Conservation (phyloP, 805 yeast genomes). For the Hanseniaspora vineae region DNA sequence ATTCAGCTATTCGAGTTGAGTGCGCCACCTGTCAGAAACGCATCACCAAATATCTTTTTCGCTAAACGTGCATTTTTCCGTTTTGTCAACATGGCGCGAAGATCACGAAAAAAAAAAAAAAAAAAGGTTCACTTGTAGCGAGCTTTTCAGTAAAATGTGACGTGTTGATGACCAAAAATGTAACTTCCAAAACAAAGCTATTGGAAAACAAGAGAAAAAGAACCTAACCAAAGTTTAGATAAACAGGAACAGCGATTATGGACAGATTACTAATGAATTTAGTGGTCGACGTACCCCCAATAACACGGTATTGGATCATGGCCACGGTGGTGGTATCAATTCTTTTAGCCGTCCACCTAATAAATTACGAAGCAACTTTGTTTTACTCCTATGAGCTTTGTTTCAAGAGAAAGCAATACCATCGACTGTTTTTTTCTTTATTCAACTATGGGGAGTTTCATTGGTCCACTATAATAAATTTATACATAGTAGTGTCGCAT, state of each 20-base stretch:
- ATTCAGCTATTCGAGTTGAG: no score
- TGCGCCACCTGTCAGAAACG: no score
- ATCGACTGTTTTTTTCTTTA: constrained; percentile 27
- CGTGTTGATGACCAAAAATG: no score
- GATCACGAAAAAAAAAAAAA: not conserved
- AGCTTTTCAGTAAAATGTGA: no score
- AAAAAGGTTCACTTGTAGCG: not conserved
- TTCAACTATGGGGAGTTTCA: constrained; percentile 27
- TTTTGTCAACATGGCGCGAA: no score
- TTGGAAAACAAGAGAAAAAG: no score
- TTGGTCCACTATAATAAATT: not conserved
- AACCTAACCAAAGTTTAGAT: not conserved
- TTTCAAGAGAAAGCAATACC: constrained; percentile 26
- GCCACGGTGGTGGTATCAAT: constrained; percentile 26
- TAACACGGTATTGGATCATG: constrained; percentile 27
- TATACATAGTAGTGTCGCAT: not conserved
- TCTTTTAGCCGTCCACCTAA: constrained; percentile 22
- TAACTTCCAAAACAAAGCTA: no score
- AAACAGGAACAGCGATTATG: constrained; percentile 8
- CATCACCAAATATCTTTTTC: no score
- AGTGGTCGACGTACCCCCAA: constrained; percentile 25
- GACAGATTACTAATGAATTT: constrained; percentile 18
- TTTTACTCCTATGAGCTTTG: constrained; percentile 27
- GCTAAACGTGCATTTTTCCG: no score
- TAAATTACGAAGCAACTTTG: constrained; percentile 19